Evolutionary conservation across 164 flowering plant genomes (phyloP), one percentile per base, ranked within the genome.

Genomic region (Aristolochia contorta): DNA sequence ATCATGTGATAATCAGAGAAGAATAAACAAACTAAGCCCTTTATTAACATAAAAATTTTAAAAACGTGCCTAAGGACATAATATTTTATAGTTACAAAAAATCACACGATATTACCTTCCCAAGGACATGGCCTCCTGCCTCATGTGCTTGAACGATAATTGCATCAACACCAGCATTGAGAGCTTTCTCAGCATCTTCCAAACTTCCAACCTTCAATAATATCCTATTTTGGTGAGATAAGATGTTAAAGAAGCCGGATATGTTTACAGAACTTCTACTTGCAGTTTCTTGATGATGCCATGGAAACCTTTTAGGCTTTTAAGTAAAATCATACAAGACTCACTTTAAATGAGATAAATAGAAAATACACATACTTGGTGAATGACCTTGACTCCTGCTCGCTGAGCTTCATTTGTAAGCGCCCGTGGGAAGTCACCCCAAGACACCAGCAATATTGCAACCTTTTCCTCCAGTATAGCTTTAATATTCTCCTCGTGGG

Each of bases 71-170:
- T n/a, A n/a, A 32, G 3, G 5, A 47, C 45, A 21, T 9, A 59
- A 25, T 15, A 47, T 45, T 45, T 30, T 12, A 12, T 41, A 32
- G 45, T 9, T 47, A 3, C 33, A 32, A 32, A 32, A 37, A 37
- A 37, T 0, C 10, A 37, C 43, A 20, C 49, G 19, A 18, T 2
- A 54, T 30, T 76, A 91, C 96, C 91, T 89, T 81, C 10, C 96
- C 93, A 60, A 92, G 73, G 37, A 89, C 86, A 79, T 92, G 98
- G 15, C 98, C 98, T 23, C 98, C 98, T 20, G 96, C 98, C 80
- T 87, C 96, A 27, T 62, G 74, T 52, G 96, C 98, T 80, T 92
- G 98, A 56, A 92, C 86, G 50, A 92, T 89, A 53, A 92, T 77
- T 47, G 88, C 96, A 77, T 89, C 98, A n/a, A 84, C 96, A 50